Percentiles rank a stretch among this genome's conserved stretches.
These are phyloP conservation scores for Solanum chaucha DNA, from an alignment of 257 asterid genomes.

Conservation along the genomic window DNA sequence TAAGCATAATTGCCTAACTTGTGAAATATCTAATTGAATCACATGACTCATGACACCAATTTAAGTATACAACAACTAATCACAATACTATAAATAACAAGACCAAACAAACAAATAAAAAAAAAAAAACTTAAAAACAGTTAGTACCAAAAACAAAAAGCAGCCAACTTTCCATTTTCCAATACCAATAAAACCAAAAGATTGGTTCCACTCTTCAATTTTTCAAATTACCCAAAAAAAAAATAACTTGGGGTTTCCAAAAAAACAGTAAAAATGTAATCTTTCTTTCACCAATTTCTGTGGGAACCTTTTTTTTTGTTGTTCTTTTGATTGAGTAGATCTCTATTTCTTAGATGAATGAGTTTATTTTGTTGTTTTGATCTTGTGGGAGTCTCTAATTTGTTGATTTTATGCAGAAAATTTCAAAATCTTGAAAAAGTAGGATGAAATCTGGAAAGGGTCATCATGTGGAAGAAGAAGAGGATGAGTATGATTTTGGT, in stretches of 20 bases:
- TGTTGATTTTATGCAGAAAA: conserved; percentile 18
- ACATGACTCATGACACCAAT: not conserved
- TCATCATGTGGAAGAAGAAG: conserved; percentile 69
- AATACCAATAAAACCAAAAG: not conserved
- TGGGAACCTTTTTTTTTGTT: not conserved
- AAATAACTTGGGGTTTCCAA: not conserved
- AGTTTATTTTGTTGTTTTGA: conserved; percentile 2
- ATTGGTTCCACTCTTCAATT: not conserved
- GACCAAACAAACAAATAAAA: not conserved
- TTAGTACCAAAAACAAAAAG: not conserved
- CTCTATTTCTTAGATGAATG: conserved; percentile 14
- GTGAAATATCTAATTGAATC: not conserved
- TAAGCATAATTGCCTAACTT: not conserved
- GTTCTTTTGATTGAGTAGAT: conserved; percentile 8
- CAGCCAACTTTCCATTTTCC: not conserved
- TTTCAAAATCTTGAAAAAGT: conserved; percentile 10
- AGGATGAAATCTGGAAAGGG: conserved; percentile 66
- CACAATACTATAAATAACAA: not conserved
- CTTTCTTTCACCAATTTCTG: not conserved
- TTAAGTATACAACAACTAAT: not conserved
- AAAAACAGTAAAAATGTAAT: conserved; percentile 12
- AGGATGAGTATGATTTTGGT: conserved; percentile 64
- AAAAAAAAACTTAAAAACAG: not conserved
- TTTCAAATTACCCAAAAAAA: not conserved
- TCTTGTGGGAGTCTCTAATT: conserved; percentile 19